Conservation (phyloP, 2,329 filamentous ascomycete genomes). For the Penicillium sp. region DNA sequence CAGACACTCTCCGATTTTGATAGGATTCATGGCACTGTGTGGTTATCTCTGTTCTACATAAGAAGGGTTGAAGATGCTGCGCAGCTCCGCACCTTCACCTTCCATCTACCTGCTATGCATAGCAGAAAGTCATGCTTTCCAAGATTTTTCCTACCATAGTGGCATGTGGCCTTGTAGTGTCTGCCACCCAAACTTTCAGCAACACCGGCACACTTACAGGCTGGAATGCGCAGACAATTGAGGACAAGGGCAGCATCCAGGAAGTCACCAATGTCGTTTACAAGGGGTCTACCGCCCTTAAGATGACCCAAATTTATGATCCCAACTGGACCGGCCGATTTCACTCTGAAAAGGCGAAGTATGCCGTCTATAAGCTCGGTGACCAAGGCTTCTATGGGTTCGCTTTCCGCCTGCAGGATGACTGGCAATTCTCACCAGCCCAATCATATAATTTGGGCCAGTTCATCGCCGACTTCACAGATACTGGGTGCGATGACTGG, state of each 20-base stretch:
- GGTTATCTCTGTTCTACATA: no score
- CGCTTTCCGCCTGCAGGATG: slow-evolving; percentile 48
- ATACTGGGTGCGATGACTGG: slow-evolving; percentile 46
- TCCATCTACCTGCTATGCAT: no score
- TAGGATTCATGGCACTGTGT: no score
- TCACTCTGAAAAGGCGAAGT: slow-evolving; percentile 49
- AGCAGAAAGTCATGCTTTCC: no score
- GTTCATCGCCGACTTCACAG: slow-evolving; percentile 52
- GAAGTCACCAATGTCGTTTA: slow-evolving; percentile 45
- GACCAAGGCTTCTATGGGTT: slow-evolving; percentile 53
- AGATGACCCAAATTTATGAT: slow-evolving; percentile 45
- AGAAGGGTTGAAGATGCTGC: no score
- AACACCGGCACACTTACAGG: slow-evolving; percentile 36
- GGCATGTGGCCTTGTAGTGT: no score
- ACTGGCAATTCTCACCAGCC: slow-evolving; percentile 47
- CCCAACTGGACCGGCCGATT: slow-evolving; percentile 46
- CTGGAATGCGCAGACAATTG: slow-evolving; percentile 43
- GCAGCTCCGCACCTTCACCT: no score
- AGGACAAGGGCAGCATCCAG: slow-evolving; percentile 45
- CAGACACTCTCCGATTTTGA: no score
- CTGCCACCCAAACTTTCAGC: slow-evolving; percentile 3
- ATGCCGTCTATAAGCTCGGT: slow-evolving; percentile 47
- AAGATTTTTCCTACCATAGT: no score
- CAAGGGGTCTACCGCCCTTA: slow-evolving; percentile 42
- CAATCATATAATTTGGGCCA: slow-evolving; percentile 52